Percentiles rank a stretch among this genome's conserved stretches.
Evolutionary conservation across 495 filamentous ascomycete species (phyloP).

Genomic region (Rhypophila decipiens): DNA sequence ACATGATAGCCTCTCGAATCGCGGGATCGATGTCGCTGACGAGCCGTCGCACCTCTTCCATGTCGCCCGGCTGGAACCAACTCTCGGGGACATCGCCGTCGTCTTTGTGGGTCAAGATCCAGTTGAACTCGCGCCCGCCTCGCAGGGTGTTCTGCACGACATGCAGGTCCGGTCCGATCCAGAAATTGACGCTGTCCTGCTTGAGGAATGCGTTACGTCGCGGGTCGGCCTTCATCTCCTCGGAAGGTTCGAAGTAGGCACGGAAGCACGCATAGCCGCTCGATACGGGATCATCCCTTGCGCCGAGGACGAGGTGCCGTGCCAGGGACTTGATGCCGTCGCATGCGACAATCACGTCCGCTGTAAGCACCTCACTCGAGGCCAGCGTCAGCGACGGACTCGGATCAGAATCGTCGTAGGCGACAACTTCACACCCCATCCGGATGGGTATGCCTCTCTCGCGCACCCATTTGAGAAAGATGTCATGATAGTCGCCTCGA

Average conservation of each 20-base stretch:
- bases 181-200: slow-evolving; percentile 47
- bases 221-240: slow-evolving; percentile 36
- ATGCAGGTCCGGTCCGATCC: slow-evolving; percentile 46
- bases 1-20: slow-evolving; percentile 39
- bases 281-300: slow-evolving; percentile 37
- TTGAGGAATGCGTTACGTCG: slow-evolving; percentile 38
- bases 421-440: slow-evolving; percentile 41
- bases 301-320: slow-evolving; percentile 39
- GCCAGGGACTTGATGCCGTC: slow-evolving; percentile 44
- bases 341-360: slow-evolving; percentile 26
- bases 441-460: slow-evolving; percentile 42
- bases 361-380: slow-evolving; percentile 18
- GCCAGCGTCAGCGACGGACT: slow-evolving; percentile 10
- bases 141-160: slow-evolving; percentile 44
- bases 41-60: slow-evolving; percentile 37
- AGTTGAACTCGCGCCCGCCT: slow-evolving; percentile 46
- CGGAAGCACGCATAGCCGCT: slow-evolving; percentile 45
- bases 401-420: slow-evolving; percentile 36
- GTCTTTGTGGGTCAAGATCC: slow-evolving; percentile 41
- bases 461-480: slow-evolving; percentile 42
- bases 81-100: slow-evolving; percentile 44
- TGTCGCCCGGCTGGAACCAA: slow-evolving; percentile 44
- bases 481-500: slow-evolving; percentile 46
- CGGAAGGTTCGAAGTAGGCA: slow-evolving; percentile 38
- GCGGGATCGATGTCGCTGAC: slow-evolving; percentile 33